A percentile compares a stretch with the other conserved stretches of the same genome.
Conservation (phyloP, 305 asterid species). For the Stenogyne calaminthoides region DNA sequence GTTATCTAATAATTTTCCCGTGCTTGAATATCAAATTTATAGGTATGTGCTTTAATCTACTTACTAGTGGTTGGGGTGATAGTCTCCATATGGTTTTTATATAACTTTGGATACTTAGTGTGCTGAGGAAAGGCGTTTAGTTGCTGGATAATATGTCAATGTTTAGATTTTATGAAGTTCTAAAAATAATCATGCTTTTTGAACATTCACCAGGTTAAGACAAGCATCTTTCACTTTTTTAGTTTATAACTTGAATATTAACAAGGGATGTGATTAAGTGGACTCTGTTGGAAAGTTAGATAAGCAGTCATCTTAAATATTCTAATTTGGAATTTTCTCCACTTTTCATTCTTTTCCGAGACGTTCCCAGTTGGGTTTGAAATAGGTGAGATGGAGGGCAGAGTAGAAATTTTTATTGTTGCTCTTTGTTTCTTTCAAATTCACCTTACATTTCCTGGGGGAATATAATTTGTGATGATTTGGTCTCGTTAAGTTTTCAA, state of each 20-base stretch:
- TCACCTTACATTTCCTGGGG: background rate
- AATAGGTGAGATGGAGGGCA: background rate
- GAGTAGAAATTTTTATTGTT: background rate
- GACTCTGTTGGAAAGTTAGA: background rate
- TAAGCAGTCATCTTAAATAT: background rate
- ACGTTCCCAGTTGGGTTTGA: background rate
- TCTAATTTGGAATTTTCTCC: constrained; percentile 3
- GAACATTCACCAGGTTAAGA: background rate
- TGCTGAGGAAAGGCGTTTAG: background rate
- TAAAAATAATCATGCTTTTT: background rate
- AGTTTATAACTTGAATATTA: background rate
- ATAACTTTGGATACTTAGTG: background rate
- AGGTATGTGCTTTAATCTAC: background rate
- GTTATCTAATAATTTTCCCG: background rate
- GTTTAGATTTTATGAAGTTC: constrained; percentile 7
- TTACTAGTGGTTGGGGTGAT: background rate
- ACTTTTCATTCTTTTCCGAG: background rate
- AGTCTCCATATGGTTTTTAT: background rate
- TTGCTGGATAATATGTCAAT: no score
- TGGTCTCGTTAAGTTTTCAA: background rate
- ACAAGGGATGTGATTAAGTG: background rate
- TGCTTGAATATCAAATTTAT: background rate
- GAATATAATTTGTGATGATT: background rate
- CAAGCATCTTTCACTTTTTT: background rate
- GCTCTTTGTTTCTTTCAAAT: constrained; percentile 8